Percentiles rank a stretch among this genome's conserved stretches.
Conservation (phyloP, 345 rosid genomes). For the Pelargonium nanum region DNA sequence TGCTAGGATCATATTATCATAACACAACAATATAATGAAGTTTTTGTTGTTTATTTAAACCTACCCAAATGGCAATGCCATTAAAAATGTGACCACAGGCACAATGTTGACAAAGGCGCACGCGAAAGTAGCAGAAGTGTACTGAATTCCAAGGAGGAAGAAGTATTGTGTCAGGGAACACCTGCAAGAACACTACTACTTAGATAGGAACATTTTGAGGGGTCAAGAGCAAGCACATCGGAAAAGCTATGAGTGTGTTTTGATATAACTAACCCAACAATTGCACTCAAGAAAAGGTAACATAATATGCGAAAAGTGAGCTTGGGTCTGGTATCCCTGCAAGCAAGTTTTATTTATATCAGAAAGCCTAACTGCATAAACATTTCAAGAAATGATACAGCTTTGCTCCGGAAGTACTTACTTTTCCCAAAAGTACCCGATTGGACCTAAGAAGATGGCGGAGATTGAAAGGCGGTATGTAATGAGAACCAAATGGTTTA, state of each 20-base stretch:
- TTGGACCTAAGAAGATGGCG: conserved; percentile 52
- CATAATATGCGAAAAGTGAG: conserved; percentile 35
- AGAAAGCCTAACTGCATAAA: not conserved
- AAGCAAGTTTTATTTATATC: conserved; percentile 9
- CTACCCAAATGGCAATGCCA: conserved; percentile 57
- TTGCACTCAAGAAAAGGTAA: conserved; percentile 53
- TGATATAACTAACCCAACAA: conserved; percentile 44
- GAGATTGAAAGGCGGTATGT: conserved; percentile 55
- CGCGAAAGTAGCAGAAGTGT: conserved; percentile 59
- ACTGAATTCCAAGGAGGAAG: conserved; percentile 57
- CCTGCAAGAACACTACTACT: conserved; percentile 23
- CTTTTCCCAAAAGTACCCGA: conserved; percentile 63
- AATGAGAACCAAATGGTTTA: conserved; percentile 49
- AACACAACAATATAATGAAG: not conserved
- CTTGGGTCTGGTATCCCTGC: conserved; percentile 49
- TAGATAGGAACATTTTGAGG: not conserved
- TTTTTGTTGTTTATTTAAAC: not conserved
- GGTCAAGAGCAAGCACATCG: not conserved
- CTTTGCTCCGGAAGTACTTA: conserved; percentile 8
- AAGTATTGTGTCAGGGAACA: conserved; percentile 56
- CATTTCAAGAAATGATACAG: not conserved
- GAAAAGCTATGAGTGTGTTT: not conserved
- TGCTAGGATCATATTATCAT: too few species aligned
- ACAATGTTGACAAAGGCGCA: conserved; percentile 52
- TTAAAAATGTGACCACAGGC: conserved; percentile 52